Evolutionary conservation across 2,329 filamentous ascomycete genomes (phyloP).

Genomic region (Rhinocladiella similis): DNA sequence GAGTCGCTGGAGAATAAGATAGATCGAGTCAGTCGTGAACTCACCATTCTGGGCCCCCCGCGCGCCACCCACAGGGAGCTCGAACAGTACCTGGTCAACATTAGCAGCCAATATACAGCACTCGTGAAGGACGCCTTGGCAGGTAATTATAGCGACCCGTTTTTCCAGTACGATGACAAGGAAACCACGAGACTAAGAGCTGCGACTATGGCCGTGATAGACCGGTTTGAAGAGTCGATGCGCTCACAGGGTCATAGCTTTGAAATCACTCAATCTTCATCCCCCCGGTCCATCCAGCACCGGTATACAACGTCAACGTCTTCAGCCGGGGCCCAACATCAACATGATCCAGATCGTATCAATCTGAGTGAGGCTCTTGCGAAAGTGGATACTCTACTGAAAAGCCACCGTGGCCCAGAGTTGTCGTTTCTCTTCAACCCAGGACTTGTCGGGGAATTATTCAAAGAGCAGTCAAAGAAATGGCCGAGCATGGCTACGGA

Average conservation of each 20-base stretch:
- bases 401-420: conserved; percentile 16
- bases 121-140: conserved; percentile 19
- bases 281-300: not conserved
- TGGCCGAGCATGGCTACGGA: conserved; percentile 9
- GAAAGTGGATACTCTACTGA: conserved; percentile 14
- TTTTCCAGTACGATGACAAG: conserved; percentile 22
- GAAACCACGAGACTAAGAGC: conserved; percentile 26
- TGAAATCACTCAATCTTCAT: conserved; percentile 9
- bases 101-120: conserved; percentile 25
- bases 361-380: not conserved
- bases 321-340: too few species aligned
- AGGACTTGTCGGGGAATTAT: conserved; percentile 15
- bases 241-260: conserved; percentile 27
- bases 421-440: conserved; percentile 16
- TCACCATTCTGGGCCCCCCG: conserved; percentile 30
- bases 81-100: conserved; percentile 25
- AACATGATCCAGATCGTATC: too few species aligned
- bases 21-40: conserved; percentile 14
- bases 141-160: conserved; percentile 30
- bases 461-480: conserved; percentile 24
- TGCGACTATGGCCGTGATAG: conserved; percentile 26
- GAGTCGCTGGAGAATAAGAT: conserved; percentile 21
- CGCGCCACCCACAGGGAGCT: conserved; percentile 27
- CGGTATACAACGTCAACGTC: too few species aligned
- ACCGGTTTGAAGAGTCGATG: conserved; percentile 29